Base-by-base conservation (phyloP, 2,329 filamentous ascomycete genomes). In the Zasmidium citrigriseum region DNA sequence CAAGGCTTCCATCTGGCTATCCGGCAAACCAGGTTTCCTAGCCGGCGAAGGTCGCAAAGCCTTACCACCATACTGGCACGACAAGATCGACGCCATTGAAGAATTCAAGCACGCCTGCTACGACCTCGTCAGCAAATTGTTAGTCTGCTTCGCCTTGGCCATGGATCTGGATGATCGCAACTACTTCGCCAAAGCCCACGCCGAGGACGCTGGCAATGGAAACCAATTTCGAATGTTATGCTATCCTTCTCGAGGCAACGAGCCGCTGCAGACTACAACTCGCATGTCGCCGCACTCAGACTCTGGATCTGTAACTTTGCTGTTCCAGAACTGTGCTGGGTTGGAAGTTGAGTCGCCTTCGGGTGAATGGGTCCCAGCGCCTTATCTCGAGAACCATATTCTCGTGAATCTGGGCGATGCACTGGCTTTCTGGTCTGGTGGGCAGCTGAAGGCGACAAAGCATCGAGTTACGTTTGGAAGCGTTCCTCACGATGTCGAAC, bases 1-100 rank as follows among this genome's bases (percentile, higher is more conserved):
- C 53, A 64, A 66, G 46, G 64, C 64, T 50, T 65, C 62, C 21
- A 64, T 67, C 52, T 67, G 65, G 64, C 60, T 67, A 18, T 52
- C 60, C 18, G 64, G 65, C 20, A 50, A 57, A 11, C 61, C 64
- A 0, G 62, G 65, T 12, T 48, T 52, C 20, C 53, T 67, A 24
- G 4, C 11, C n/a, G 54, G 12, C 18, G 48, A 41, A 51, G 41
- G 38, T 2, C 25, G 23, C 24, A 29, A 54, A 20, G 60, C 58
- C 20, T 46, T 67, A 3, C 65, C 65, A 11, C 63, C 63, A 1
- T 68, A 57, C 49, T 68, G 65, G 65, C 61, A 58, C 34, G 52
- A 61, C 4, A 51, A 64, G 20, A 58, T 59, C 4, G 45, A 59
- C 5, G 52, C 59, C 38, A 46, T 68, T 21, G 66, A 68, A 29